These are phyloP conservation scores for Backusella mclennaniae DNA, from an alignment of 192 early-diverging fungal species.

Conservation along the genomic window DNA sequence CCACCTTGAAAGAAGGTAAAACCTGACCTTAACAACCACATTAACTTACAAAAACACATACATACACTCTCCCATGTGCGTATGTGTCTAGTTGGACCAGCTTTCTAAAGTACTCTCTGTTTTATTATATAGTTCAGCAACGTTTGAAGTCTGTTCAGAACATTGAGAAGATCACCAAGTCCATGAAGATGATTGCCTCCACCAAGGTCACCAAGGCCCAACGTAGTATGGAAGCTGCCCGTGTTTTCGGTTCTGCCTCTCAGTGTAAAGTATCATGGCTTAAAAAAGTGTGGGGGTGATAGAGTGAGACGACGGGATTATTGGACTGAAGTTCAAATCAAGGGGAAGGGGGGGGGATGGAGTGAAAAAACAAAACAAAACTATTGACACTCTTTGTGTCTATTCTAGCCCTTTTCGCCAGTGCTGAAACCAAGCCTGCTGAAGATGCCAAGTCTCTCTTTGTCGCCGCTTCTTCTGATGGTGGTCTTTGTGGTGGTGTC, in stretches of 20 bases:
- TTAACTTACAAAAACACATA: not conserved
- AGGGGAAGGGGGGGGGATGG: not conserved
- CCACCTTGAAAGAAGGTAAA: conserved; percentile 90
- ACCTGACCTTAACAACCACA: not conserved
- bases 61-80: not conserved
- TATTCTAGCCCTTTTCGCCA: conserved; percentile 62
- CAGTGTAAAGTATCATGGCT: conserved; percentile 47
- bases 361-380: not conserved
- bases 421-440: conserved; percentile 71
- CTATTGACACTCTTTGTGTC: not conserved
- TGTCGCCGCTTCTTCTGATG: conserved; percentile 90
- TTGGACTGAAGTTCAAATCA: conserved; percentile 2
- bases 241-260: conserved; percentile 66
- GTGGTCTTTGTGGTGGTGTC: conserved; percentile 99
- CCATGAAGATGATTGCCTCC: conserved; percentile 99
- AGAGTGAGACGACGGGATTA: not conserved
- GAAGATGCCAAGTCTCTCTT: conserved; percentile 67
- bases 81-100: not conserved
- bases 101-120: not conserved
- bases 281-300: not conserved
- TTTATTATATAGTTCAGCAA: conserved; percentile 67
- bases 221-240: conserved; percentile 85
- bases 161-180: conserved; percentile 99
- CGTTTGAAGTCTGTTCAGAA: conserved; percentile 96
- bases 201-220: conserved; percentile 95